A percentile compares a stretch with the other conserved stretches of the same genome.
Conservation (phyloP, 1,284 basidiomycete genomes). For the Tetrapyrgos nigripes region DNA sequence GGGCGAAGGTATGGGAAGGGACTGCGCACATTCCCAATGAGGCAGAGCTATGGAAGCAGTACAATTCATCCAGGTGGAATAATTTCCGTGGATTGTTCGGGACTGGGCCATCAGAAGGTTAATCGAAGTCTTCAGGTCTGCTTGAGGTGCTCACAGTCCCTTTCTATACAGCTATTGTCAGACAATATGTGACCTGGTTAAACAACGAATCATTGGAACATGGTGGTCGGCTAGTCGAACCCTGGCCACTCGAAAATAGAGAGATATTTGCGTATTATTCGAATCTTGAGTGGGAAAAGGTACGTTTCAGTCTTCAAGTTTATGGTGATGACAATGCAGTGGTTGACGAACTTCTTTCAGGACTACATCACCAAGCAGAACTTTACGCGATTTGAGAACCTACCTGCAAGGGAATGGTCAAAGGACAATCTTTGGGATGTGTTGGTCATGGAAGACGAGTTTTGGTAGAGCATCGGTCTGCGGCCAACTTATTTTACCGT, state of each 20-base stretch:
- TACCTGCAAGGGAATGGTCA: conserved; percentile 23
- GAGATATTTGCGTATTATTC: conserved; percentile 29
- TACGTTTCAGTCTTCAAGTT: neutral
- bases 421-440: conserved; percentile 14
- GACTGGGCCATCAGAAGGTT: conserved; percentile 24
- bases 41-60: conserved; percentile 22
- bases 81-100: conserved; percentile 29
- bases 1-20: conserved; percentile 31
- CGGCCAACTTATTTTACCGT: neutral
- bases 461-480: conserved; percentile 11
- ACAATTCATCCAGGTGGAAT: conserved; percentile 25
- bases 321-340: neutral
- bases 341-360: conserved; percentile 1
- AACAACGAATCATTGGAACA: conserved; percentile 34
- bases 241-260: conserved; percentile 29
- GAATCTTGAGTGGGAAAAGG: conserved; percentile 25
- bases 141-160: neutral
- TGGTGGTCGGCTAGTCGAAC: conserved; percentile 30
- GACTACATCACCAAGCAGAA: conserved; percentile 21
- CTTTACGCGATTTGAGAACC: conserved; percentile 26
- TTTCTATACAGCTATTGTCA: conserved; percentile 22
- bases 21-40: conserved; percentile 27
- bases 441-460: conserved; percentile 12
- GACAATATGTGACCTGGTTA: conserved; percentile 35
- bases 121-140: neutral